Conservation (phyloP, 345 rosid species). For the Linum trigynum region DNA sequence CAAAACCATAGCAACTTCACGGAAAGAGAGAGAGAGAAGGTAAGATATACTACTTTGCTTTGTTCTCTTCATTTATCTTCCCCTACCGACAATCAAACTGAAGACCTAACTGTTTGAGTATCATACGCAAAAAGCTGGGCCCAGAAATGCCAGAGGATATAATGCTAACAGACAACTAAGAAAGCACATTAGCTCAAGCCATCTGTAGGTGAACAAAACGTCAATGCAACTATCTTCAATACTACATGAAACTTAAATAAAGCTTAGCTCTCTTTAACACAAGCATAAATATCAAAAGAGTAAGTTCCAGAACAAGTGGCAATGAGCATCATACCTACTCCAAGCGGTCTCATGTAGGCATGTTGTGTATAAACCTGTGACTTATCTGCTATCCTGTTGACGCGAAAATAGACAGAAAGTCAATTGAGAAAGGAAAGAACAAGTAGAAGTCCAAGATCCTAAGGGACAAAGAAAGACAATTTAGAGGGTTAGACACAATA, state of each 20-base stretch:
- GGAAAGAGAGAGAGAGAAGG: neutral
- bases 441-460: too few species aligned
- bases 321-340: conserved; percentile 62
- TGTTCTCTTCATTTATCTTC: too few species aligned
- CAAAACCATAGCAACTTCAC: conserved; percentile 88
- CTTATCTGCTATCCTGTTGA: conserved; percentile 85
- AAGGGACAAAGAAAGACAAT: neutral
- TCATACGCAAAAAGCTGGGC: too few species aligned
- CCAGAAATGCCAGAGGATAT: neutral
- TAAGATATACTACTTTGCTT: too few species aligned
- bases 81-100: too few species aligned
- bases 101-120: too few species aligned
- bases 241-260: neutral
- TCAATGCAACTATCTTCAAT: neutral
- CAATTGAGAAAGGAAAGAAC: neutral
- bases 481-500: neutral
- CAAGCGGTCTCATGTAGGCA: conserved; percentile 99
- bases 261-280: neutral
- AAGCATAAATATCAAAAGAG: neutral
- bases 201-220: neutral
- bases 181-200: neutral
- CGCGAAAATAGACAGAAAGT: neutral
- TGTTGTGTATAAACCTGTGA: conserved; percentile 98
- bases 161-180: neutral
- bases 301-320: neutral